phyloP scores from a whole-genome alignment of 164 flowering plant species.

The Taxillus chinensis region DNA sequence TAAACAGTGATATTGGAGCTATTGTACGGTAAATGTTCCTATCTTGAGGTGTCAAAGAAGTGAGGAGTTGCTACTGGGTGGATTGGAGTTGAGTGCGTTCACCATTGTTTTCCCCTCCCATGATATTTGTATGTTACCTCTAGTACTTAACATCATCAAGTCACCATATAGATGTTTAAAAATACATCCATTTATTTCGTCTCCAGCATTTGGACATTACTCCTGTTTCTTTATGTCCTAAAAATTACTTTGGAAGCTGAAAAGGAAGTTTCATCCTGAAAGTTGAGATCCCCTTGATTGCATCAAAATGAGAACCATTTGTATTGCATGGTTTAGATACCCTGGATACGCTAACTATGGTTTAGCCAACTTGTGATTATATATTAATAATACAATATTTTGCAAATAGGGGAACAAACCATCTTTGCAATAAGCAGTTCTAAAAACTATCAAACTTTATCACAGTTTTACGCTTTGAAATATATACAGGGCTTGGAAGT shows the following conservation, averaged over 20 bases:
- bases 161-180: not conserved
- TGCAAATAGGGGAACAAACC: slow-evolving; percentile 69
- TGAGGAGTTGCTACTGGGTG: slow-evolving; percentile 72
- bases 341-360: no score
- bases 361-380: no score
- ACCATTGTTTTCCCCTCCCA: slow-evolving; percentile 69
- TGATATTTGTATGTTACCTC: slow-evolving; percentile 41
- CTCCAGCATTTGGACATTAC: no score
- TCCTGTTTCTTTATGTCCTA: no score
- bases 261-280: no score
- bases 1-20: slow-evolving; percentile 86
- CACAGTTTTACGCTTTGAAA: slow-evolving; percentile 78
- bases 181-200: not conserved
- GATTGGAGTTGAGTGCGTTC: slow-evolving; percentile 86
- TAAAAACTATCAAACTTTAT: slow-evolving; percentile 55
- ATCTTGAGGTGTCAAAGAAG: slow-evolving; percentile 54
- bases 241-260: no score
- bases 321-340: no score
- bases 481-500: slow-evolving; percentile 75
- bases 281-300: no score
- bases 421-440: slow-evolving; percentile 58
- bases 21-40: slow-evolving; percentile 71
- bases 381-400: not conserved
- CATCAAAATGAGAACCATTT: no score
- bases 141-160: not conserved